Conservation (phyloP, 2,329 filamentous ascomycete genomes). For the Zelopaecilomyces penicillatus region DNA sequence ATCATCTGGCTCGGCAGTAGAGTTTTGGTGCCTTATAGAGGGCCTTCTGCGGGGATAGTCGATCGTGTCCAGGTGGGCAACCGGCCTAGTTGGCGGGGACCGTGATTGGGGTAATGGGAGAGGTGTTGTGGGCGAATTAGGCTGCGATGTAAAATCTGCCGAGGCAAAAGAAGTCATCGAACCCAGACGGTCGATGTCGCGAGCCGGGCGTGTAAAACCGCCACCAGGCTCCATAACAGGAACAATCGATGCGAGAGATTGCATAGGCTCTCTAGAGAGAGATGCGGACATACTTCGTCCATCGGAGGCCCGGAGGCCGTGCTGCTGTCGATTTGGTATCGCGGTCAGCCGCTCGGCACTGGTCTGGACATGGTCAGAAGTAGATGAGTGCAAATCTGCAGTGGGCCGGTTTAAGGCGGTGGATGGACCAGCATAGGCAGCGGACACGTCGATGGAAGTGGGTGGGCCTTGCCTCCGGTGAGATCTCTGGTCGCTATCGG, state of each 20-base stretch:
- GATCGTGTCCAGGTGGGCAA: constrained; percentile 43
- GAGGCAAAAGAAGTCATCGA: constrained; percentile 69
- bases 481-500: constrained; percentile 51
- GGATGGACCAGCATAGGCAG: constrained; percentile 31
- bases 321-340: constrained; percentile 36
- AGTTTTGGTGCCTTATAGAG: constrained; percentile 83
- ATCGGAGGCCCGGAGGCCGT: constrained; percentile 44
- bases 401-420: constrained; percentile 18
- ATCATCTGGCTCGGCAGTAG: constrained; percentile 84
- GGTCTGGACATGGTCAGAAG: constrained; percentile 8
- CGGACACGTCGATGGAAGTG: constrained; percentile 53
- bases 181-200: constrained; percentile 72
- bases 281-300: constrained; percentile 40
- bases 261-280: constrained; percentile 39
- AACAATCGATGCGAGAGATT: constrained; percentile 59
- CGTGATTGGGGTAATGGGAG: constrained; percentile 55
- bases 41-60: constrained; percentile 60
- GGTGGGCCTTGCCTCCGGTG: constrained; percentile 74
- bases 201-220: constrained; percentile 70
- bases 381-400: constrained; percentile 15
- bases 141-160: constrained; percentile 71
- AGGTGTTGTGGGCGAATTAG: constrained; percentile 83
- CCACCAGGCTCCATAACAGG: constrained; percentile 62
- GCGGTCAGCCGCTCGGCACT: constrained; percentile 12
- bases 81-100: constrained; percentile 47